Conservation (phyloP, 116 monocot genomes). For the Dioscorea cayenensis region DNA sequence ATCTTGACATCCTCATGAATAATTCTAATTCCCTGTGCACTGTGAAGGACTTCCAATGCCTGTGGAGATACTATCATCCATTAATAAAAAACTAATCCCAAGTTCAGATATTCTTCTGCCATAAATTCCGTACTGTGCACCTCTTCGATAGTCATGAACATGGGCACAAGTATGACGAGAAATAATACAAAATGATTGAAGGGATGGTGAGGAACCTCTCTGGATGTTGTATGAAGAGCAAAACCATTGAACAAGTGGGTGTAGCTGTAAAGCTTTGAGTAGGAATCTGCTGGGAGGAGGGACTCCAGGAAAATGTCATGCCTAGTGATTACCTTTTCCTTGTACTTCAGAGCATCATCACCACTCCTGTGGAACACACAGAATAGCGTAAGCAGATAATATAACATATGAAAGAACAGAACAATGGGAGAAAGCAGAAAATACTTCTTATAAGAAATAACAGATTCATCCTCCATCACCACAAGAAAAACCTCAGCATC, state of each 20-base stretch:
- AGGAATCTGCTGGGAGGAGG: constrained; percentile 57
- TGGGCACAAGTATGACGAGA: too few species aligned
- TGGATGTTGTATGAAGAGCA: constrained; percentile 53
- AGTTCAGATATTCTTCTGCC: too few species aligned
- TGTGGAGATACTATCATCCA: constrained; percentile 5
- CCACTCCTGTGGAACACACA: constrained; percentile 22
- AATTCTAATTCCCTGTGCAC: constrained; percentile 35
- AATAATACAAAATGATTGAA: neutral
- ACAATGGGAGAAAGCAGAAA: constrained; percentile 3
- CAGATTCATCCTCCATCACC: constrained; percentile 43
- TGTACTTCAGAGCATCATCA: constrained; percentile 49
- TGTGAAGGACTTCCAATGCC: constrained; percentile 35
- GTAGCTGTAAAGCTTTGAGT: constrained; percentile 77
- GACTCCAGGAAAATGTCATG: constrained; percentile 70
- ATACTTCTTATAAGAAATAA: constrained; percentile 25
- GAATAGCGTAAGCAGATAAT: neutral
- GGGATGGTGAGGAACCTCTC: constrained; percentile 20
- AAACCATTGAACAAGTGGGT: constrained; percentile 76
- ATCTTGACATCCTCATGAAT: constrained; percentile 57
- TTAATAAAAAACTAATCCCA: too few species aligned
- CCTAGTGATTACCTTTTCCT: constrained; percentile 43
- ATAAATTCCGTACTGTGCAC: too few species aligned
- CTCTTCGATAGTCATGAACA: too few species aligned
- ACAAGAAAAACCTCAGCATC: constrained; percentile 39
- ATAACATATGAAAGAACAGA: constrained; percentile 3